Evolutionary conservation across 2,329 filamentous ascomycete genomes (phyloP), one percentile per base, ranked within the genome.

Genomic region (Xylariaceae sp.): DNA sequence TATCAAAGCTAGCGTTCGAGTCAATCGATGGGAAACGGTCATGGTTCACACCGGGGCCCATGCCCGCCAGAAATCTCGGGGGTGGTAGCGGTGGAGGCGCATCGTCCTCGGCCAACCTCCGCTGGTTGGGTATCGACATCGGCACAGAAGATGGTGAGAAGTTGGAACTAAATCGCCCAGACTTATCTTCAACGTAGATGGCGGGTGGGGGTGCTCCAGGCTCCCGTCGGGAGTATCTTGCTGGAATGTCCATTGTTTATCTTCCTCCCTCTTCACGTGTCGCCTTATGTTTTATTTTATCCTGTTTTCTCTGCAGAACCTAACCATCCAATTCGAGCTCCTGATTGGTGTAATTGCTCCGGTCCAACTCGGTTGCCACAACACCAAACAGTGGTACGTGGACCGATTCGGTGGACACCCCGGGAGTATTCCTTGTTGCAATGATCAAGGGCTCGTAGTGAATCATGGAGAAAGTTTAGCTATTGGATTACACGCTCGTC

Each of bases 71-170:
- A 38, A 59, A 66, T 43, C 62, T 60, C 0, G 70, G 70, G 17
- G 70, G 70, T 16, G 69, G 69, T 42, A 72, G 56, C 11, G 70
- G 69, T 33, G 70, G 70, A 19, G 70, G 70, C 13, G 63, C 67
- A 48, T 64, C 60, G 51, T 71, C 64, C 47, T 68, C 62, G n/a
- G 64, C 61, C 11, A 59, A 60, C 45, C 65, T 62, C 41, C 59
- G 63, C 16, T 53, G 57, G 45, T 65, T 68, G 17, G 65, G 66
- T 60, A 73, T 72, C 19, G 67, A 63, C 69, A 71, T 70, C 2
- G 70, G 69, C 34, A 66, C 65, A 10, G 70, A 70, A 34, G 65
- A 56, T 10, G 66, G 61, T 14, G 68, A 66, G 54, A 65, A 65
- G 48, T 56, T 59, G n/a, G 66, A 64, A 4, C 48, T 36, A 17